Conservation (phyloP, 208 protist species). For the Porcisia deanei region DNA sequence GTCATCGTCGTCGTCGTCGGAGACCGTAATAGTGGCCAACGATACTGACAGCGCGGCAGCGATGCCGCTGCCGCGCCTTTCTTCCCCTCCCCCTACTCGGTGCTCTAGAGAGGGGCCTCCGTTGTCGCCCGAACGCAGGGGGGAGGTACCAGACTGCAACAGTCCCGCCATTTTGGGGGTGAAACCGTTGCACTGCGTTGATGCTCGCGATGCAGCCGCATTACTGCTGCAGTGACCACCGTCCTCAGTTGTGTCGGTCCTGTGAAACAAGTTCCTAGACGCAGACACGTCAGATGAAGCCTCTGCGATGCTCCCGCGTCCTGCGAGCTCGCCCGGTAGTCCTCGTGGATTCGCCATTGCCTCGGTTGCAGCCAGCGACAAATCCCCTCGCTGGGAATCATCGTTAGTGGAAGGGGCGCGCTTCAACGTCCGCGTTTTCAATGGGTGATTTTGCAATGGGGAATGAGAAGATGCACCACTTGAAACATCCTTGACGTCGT, state of each 20-base stretch:
- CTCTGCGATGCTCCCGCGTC: not conserved
- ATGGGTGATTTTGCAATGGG: constrained; percentile 12
- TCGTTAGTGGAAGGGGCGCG: not conserved
- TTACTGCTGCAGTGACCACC: not conserved
- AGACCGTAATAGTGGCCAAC: constrained; percentile 28
- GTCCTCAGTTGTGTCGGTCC: not conserved
- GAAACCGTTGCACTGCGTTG: constrained; percentile 2
- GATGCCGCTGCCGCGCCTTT: not conserved
- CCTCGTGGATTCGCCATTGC: not conserved
- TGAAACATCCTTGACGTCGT: constrained; percentile 5
- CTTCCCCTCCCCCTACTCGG: not conserved
- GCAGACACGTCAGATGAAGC: not conserved
- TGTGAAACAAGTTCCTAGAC: not conserved
- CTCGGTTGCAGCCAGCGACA: not conserved
- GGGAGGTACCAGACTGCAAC: not conserved
- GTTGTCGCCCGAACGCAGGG: not conserved
- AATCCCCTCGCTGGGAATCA: constrained; percentile 1
- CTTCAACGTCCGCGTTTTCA: not conserved
- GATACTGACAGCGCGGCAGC: constrained; percentile 5
- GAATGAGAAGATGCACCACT: constrained; percentile 13
- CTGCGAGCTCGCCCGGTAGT: not conserved
- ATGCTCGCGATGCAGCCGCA: not conserved
- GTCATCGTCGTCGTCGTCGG: constrained; percentile 31
- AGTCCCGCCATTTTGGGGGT: constrained; percentile 6
- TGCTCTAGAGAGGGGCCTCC: not conserved